These are phyloP conservation scores for Carex scoparia DNA, from an alignment of 176 grass and related monocot genomes.

Conservation along the genomic window DNA sequence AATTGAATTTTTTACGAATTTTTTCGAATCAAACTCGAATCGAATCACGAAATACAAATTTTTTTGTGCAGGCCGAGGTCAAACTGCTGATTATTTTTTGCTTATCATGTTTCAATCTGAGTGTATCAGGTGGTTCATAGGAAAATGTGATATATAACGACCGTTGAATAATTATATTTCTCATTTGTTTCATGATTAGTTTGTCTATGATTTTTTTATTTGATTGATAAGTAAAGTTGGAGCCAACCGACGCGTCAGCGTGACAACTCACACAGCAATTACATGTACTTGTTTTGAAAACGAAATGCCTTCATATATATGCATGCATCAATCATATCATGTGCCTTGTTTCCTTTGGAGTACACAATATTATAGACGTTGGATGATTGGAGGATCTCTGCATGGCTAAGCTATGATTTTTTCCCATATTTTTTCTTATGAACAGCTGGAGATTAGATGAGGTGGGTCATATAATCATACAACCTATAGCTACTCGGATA, in stretches of 20 bases:
- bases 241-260: not conserved
- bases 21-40: too few species aligned
- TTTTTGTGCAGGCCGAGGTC: too few species aligned
- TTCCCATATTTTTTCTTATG: not conserved
- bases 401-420: not conserved
- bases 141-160: too few species aligned
- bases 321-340: not conserved
- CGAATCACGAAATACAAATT: too few species aligned
- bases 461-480: constrained; percentile 1
- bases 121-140: too few species aligned
- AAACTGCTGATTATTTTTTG: too few species aligned
- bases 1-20: too few species aligned
- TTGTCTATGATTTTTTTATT: too few species aligned
- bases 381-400: not conserved
- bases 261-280: not conserved
- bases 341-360: not conserved
- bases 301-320: not conserved
- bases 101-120: too few species aligned
- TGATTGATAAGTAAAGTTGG: not conserved
- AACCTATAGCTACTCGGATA: not conserved
- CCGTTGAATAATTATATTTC: too few species aligned
- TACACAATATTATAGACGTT: not conserved
- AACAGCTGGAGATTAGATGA: constrained; percentile 2
- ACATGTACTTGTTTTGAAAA: too few species aligned
- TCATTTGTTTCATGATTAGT: too few species aligned